A percentile compares a stretch with the other conserved stretches of the same genome.
Evolutionary conservation across 148 eudicot genomes (phyloP).

Genomic region (Dianthus caryophyllus): DNA sequence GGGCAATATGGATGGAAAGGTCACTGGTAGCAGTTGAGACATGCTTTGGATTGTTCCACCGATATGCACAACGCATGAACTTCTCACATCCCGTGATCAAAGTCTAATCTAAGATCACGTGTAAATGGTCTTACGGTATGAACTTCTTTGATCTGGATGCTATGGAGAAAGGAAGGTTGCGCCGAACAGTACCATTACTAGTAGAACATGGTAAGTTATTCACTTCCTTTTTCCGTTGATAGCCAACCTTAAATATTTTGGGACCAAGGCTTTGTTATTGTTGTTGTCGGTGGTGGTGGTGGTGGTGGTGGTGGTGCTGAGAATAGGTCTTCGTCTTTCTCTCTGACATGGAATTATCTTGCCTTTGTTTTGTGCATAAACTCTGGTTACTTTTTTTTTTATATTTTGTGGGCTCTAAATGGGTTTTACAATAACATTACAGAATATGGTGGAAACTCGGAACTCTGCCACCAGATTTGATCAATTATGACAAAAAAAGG

Average conservation of each 20-base stretch:
- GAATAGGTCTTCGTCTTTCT: too few relatives aligned
- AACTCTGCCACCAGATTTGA: too few relatives aligned
- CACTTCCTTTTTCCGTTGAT: not conserved
- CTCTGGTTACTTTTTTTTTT: too few relatives aligned
- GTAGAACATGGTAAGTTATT: constrained; percentile 71
- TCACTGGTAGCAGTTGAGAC: constrained; percentile 92
- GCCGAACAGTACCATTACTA: constrained; percentile 92
- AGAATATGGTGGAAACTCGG: constrained; percentile 56
- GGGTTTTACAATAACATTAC: constrained; percentile 22
- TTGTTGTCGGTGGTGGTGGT: too few relatives aligned
- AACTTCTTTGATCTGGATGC: constrained; percentile 89
- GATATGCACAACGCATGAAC: constrained; percentile 91
- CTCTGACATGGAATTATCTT: too few relatives aligned
- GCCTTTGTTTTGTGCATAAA: too few relatives aligned
- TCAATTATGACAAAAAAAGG: constrained; percentile 3
- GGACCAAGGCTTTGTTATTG: too few relatives aligned
- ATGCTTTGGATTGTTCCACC: constrained; percentile 84
- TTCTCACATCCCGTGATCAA: constrained; percentile 84
- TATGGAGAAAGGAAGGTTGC: constrained; percentile 90
- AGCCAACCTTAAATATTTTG: too few relatives aligned
- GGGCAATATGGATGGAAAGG: constrained; percentile 95
- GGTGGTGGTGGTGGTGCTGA: too few relatives aligned
- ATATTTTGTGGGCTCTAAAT: constrained; percentile 2
- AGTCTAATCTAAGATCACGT: constrained; percentile 80
- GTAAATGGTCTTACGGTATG: constrained; percentile 99